Base-by-base conservation (phyloP, 495 filamentous ascomycete species). In the Annulohypoxylon bovei region DNA sequence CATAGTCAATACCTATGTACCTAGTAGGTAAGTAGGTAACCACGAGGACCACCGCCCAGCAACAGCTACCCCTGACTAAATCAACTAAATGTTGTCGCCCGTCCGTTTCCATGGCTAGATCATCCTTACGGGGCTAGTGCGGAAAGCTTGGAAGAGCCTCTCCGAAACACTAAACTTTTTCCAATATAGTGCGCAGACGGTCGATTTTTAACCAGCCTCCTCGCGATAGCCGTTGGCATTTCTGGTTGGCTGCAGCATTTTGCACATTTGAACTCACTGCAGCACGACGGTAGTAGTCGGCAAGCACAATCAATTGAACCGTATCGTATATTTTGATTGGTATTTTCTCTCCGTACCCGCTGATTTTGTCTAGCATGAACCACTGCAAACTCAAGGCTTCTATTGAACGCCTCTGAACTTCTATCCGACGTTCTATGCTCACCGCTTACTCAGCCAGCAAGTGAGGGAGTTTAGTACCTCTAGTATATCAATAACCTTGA, bases 201-300 rank as follows among this genome's bases (percentile, higher is more conserved):
- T 58, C n/a, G 27, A 68, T 35, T 57, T 42, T 49, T 57, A 7
- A 55, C 70, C 65, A 65, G 47, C 63, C 69, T 68, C 58, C 64
- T 66, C 62, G 23, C 59, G 57, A 67, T 65, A 49, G 64, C 16
- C 33, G 58, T 68, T 56, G 54, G 25, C 56, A 18, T 53, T 57
- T 61, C 27, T 58, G 70, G 65, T 65, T 65, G 65, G 65, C 52
- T 69, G 56, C 70, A 65, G 54, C 37, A 55, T 49, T 42, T 65
- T 50, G 33, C 63, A 66, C 35, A 59, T 47, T 42, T 33, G 39
- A 40, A 59, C 44, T 46, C 55, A 16, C 42, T 49, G 63, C 63
- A 59, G 44, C 54, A 54, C 28, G 5, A 54, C 50, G 28, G 50
- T 44, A 23, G 28, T 16, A 55, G 20, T 58, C 62, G 57, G 42